A percentile compares a stretch with the other conserved stretches of the same genome.
Conservation (phyloP, 169 alveolate genomes). For the Plasmodium billcollinsi region DNA sequence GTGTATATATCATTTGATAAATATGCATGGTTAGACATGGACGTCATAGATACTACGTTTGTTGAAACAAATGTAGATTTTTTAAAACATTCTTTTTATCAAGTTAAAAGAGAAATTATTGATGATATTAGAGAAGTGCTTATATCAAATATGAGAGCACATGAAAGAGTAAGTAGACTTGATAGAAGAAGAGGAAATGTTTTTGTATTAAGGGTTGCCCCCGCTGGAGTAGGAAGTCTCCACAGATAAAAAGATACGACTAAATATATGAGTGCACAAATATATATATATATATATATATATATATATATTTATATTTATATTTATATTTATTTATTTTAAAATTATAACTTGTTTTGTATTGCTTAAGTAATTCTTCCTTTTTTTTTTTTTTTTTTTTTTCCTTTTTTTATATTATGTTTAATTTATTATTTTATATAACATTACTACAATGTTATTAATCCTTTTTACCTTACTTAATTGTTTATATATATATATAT, state of each 20-base stretch:
- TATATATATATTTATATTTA: neutral
- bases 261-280: no score
- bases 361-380: neutral
- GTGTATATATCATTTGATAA: slow-evolving; percentile 73
- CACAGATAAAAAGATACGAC: slow-evolving; percentile 21
- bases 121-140: slow-evolving; percentile 92
- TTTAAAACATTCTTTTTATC: slow-evolving; percentile 90
- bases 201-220: slow-evolving; percentile 89
- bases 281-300: neutral
- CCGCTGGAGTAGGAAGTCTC: slow-evolving; percentile 81
- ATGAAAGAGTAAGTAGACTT: slow-evolving; percentile 88
- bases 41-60: slow-evolving; percentile 92
- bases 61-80: slow-evolving; percentile 91
- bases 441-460: no score
- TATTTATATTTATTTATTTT: neutral
- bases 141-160: slow-evolving; percentile 88
- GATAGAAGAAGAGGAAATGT: slow-evolving; percentile 92
- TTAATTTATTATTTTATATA: no score
- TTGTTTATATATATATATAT: no score
- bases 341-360: neutral
- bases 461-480: no score
- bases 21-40: slow-evolving; percentile 90
- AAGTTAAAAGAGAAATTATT: slow-evolving; percentile 90
- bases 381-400: neutral
- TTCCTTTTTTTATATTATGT: neutral